Conservation (phyloP, 192 early-diverging fungal genomes). For the Backusella macrospora region DNA sequence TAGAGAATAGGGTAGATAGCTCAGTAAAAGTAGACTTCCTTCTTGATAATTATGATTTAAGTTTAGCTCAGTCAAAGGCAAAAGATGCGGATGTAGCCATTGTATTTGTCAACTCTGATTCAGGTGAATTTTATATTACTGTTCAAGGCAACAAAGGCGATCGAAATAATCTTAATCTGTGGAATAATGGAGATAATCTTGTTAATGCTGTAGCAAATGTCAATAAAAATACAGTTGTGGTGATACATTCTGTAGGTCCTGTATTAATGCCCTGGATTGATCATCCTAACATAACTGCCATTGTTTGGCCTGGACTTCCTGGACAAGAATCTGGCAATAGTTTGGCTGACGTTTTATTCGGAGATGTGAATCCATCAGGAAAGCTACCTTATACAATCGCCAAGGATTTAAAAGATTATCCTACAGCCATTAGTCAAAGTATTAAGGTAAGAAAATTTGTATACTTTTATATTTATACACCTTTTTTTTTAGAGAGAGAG, state of each 20-base stretch:
- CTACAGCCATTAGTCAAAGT: neutral
- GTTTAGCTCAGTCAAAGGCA: constrained; percentile 12
- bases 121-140: constrained; percentile 32
- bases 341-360: constrained; percentile 69
- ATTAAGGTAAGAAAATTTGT: neutral
- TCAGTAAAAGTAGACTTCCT: neutral
- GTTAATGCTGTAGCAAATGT: constrained; percentile 44
- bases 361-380: constrained; percentile 60
- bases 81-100: constrained; percentile 25
- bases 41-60: constrained; percentile 22
- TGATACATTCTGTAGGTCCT: constrained; percentile 52
- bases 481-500: too few relatives aligned
- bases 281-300: constrained; percentile 62
- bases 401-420: constrained; percentile 46
- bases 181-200: constrained; percentile 33
- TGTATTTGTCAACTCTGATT: constrained; percentile 38
- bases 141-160: constrained; percentile 29
- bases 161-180: constrained; percentile 24
- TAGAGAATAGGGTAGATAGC: neutral
- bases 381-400: constrained; percentile 64
- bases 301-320: constrained; percentile 57
- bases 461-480: neutral
- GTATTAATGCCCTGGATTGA: constrained; percentile 63
- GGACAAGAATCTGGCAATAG: constrained; percentile 69
- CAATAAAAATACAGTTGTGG: constrained; percentile 48